Base-by-base conservation (phyloP, 768 basidiomycete species). In the Naganishia antarctica region DNA sequence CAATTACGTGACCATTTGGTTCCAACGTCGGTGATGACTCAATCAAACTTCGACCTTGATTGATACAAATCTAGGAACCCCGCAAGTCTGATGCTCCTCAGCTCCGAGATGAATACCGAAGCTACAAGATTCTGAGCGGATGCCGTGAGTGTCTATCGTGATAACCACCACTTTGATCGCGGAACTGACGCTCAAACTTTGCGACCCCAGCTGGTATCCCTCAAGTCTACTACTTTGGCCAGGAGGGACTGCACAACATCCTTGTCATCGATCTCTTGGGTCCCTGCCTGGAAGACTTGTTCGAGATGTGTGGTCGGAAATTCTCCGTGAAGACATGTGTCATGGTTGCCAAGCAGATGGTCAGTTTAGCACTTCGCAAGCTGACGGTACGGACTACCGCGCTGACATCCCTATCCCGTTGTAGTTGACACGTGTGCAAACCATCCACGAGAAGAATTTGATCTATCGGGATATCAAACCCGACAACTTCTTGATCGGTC, bases 381-480 rank as follows among this genome's bases (percentile, higher is more conserved):
- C 32, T 16, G 2, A 5, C 21, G 32, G 40, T 49, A n/a, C 26
- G 5, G 3, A 21, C 11, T 4, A 28, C 6, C 8, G n/a, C 4
- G 29, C 58, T 43, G 25, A 48, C 9, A 37, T 16, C 23, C n/a
- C 18, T 40, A 28, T 23, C 0, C 26, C n/a, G 21, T 37, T 66
- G 25, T 76, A 98, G 94, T 82, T 99, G 65, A 85, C 90, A 53
- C 86, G 96, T 71, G 92, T 96, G 21, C 94, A 98, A 79, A 94
- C 89, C 18, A 97, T 99, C 59, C 96, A 99, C 79, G 94, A 97
- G 80, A 98, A 97, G 84, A 97, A 96, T 79, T 85, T 99, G 73
- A 98, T 99, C 72, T 98, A 99, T 78, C 89, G 96, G 61, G 96
- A 99, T 78, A 98, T 99, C 81, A 99, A 99, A 79, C 96, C 96